phyloP scores from a whole-genome alignment of 306 rosid species.

The Casuarina equisetifolia region DNA sequence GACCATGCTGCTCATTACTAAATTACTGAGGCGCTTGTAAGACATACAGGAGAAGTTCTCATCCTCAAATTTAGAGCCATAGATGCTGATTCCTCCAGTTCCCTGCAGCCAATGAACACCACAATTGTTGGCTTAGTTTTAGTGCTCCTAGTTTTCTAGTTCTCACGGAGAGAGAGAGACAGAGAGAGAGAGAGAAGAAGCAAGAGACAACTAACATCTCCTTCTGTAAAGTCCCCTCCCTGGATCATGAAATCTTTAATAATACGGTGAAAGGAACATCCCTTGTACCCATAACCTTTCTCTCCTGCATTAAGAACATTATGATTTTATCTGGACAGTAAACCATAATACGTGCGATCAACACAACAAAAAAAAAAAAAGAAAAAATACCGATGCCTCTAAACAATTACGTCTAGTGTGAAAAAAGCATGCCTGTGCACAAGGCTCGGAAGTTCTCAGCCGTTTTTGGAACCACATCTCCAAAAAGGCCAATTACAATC shows the following conservation, averaged over 20 bases:
- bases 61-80: slow-evolving; percentile 74
- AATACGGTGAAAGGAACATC: slow-evolving; percentile 86
- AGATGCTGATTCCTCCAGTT: slow-evolving; percentile 88
- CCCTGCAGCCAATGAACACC: slow-evolving; percentile 60
- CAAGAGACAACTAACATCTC: slow-evolving; percentile 52
- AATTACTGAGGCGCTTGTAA: slow-evolving; percentile 17
- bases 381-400: not conserved
- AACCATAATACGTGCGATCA: slow-evolving; percentile 12
- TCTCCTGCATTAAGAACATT: slow-evolving; percentile 60
- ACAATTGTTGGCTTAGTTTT: slow-evolving; percentile 19
- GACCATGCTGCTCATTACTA: slow-evolving; percentile 7
- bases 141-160: not conserved
- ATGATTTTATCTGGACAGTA: slow-evolving; percentile 21
- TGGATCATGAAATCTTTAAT: slow-evolving; percentile 96
- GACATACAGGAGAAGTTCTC: slow-evolving; percentile 77
- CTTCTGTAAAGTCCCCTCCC: slow-evolving; percentile 93
- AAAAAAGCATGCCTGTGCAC: slow-evolving; percentile 66
- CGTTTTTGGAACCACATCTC: slow-evolving; percentile 75
- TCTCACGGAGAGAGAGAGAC: not conserved
- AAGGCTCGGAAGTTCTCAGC: slow-evolving; percentile 84
- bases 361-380: slow-evolving; percentile 15
- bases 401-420: slow-evolving; percentile 9
- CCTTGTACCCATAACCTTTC: slow-evolving; percentile 91
- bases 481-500: slow-evolving; percentile 71
- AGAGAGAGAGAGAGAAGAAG: slow-evolving; percentile 10